Evolutionary conservation across 2,329 filamentous ascomycete species (phyloP), one percentile per base, ranked within the genome.

Genomic region (Trichoderma endophyticum): DNA sequence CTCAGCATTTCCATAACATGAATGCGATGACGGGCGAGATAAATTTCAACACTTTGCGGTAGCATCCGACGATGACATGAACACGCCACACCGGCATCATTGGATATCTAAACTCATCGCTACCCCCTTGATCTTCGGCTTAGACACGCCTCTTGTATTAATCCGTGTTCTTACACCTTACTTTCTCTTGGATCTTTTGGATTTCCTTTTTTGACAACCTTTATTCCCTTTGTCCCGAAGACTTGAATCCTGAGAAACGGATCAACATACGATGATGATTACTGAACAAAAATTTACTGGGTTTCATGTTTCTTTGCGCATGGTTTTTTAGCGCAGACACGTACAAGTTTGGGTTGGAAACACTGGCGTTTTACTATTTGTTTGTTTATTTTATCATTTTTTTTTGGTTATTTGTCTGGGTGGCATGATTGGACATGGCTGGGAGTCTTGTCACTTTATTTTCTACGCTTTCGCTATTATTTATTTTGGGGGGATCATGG

Each of bases 1-100:
- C 77, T 2, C 76, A 79, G 15, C 85, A 87, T 64, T 88, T 87
- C 65, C 86, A 87, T 30, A 82, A 75, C 12, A 77, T 82, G 67
- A 76, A 75, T 28, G 24, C 77, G 21, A 80, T 82, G 74, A 69
- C 74, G 8, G 74, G 71, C 34, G 78, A 79, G 9, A 75, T 78
- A 15, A 78, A 79, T 65, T 81, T 79, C 71, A 72, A 73, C 65
- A 59, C 73, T 15, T 71, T 75, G 8, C 69, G 73, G 51, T 75
- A 68, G 34, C 21, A 15, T 21, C 61, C 57, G 11, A n/a, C 11
- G 18, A 54, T 57, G n/a, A 26, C 21, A 28, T 26, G 15, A 36
- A 43, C 39, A 43, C 39, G 0, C 39, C 39, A n/a, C 39, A 43
- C 15, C 7, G 4, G 6, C 39, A 4, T 21, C 18, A 4, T 12